Percentiles rank a stretch among this genome's conserved stretches.
phyloP scores from a whole-genome alignment of 208 protist species.

The Crithidia fasciculata region DNA sequence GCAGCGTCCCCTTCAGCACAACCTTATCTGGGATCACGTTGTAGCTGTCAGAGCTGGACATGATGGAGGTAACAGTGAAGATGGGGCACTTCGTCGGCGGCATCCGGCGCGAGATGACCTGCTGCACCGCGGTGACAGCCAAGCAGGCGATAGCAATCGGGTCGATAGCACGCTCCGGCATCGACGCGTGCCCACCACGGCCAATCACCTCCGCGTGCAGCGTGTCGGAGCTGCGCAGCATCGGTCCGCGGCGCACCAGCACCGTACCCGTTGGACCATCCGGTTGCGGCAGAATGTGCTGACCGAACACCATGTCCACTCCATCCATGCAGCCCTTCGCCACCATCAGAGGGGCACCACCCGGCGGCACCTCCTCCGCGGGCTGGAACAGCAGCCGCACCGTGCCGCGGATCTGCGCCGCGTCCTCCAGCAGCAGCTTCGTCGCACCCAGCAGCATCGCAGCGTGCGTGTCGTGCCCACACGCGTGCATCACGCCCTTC shows the following conservation, averaged over 20 bases:
- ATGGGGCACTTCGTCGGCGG: constrained; percentile 44
- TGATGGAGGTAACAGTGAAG: constrained; percentile 44
- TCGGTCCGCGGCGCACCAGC: constrained; percentile 29
- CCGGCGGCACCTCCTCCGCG: constrained; percentile 64
- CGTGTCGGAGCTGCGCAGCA: constrained; percentile 36
- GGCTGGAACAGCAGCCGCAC: constrained; percentile 83
- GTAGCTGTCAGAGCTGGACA: constrained; percentile 50
- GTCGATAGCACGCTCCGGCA: constrained; percentile 59
- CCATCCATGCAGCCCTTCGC: constrained; percentile 56
- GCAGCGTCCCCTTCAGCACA: constrained; percentile 55
- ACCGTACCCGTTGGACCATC: constrained; percentile 28
- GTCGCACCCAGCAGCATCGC: constrained; percentile 66
- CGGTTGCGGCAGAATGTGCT: constrained; percentile 35
- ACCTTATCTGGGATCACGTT: constrained; percentile 67
- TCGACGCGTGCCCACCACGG: constrained; percentile 62
- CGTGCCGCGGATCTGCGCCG: constrained; percentile 52
- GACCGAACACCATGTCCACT: constrained; percentile 63
- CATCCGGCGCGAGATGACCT: constrained; percentile 55
- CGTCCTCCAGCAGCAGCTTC: constrained; percentile 53
- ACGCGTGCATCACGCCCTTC: constrained; percentile 69
- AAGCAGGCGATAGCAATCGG: constrained; percentile 49
- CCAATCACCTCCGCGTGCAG: constrained; percentile 47
- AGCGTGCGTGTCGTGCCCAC: constrained; percentile 69
- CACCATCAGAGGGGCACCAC: constrained; percentile 59
- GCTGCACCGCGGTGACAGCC: constrained; percentile 53